These are phyloP conservation scores for Aspergillus thermomutatus DNA, from an alignment of 2,329 filamentous ascomycete genomes.

Conservation along the genomic window DNA sequence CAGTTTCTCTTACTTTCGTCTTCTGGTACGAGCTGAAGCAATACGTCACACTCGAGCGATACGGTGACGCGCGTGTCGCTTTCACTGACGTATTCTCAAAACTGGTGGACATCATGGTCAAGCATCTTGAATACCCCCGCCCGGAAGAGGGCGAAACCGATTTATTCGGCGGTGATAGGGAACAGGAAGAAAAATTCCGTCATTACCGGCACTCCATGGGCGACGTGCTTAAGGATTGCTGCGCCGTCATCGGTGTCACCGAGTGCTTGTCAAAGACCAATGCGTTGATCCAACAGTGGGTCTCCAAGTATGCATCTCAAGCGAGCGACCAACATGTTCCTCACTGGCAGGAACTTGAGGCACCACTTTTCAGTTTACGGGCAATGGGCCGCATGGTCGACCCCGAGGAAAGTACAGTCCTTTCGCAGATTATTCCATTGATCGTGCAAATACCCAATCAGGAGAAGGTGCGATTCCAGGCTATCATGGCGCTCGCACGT, in stretches of 20 bases:
- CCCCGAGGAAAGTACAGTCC: slow-evolving; percentile 77
- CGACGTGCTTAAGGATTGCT: slow-evolving; percentile 94
- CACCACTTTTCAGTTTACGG: slow-evolving; percentile 89
- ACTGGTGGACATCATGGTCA: slow-evolving; percentile 88
- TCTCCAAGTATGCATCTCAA: slow-evolving; percentile 73
- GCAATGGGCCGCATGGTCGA: slow-evolving; percentile 97
- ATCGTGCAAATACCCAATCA: slow-evolving; percentile 93
- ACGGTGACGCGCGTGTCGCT: slow-evolving; percentile 74
- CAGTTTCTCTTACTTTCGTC: slow-evolving; percentile 87
- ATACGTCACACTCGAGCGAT: slow-evolving; percentile 86
- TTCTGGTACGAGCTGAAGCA: slow-evolving; percentile 99
- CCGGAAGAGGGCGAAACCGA: slow-evolving; percentile 75
- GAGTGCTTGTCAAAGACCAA: slow-evolving; percentile 90
- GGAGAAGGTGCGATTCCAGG: slow-evolving; percentile 96
- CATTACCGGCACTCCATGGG: slow-evolving; percentile 97
- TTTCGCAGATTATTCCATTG: slow-evolving; percentile 88
- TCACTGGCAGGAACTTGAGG: slow-evolving; percentile 94
- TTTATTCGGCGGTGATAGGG: slow-evolving; percentile 91
- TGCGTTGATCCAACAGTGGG: slow-evolving; percentile 82
- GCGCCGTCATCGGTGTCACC: slow-evolving; percentile 90
- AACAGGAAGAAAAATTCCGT: slow-evolving; percentile 94
- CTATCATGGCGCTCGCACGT: slow-evolving; percentile 92
- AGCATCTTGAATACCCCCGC: slow-evolving; percentile 81
- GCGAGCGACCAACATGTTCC: slow-evolving; percentile 73
- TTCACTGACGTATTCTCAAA: slow-evolving; percentile 80